phyloP scores from a whole-genome alignment of 176 grass and related monocot genomes.

The Lolium perenne region DNA sequence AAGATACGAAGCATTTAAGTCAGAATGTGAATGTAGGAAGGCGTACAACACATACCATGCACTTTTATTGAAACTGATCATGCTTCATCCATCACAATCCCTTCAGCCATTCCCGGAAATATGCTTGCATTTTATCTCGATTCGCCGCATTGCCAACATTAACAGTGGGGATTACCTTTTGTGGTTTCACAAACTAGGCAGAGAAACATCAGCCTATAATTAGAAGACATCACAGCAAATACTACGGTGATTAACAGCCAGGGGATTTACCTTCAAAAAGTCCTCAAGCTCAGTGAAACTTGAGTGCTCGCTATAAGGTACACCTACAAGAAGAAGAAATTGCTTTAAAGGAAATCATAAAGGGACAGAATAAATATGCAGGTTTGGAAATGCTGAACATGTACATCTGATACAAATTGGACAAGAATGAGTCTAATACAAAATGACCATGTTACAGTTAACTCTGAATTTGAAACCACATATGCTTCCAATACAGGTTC shows the following conservation, averaged over 20 bases:
- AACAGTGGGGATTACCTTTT: conserved; percentile 66
- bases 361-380: neutral
- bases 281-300: conserved; percentile 74
- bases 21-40: conserved; percentile 19
- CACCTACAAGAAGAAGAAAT: conserved; percentile 57
- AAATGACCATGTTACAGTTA: neutral
- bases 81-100: conserved; percentile 33
- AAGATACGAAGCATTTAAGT: conserved; percentile 27
- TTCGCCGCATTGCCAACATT: conserved; percentile 54
- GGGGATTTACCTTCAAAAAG: conserved; percentile 71
- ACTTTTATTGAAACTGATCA: neutral
- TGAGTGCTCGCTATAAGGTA: conserved; percentile 85
- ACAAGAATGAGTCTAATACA: neutral
- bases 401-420: neutral
- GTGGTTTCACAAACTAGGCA: conserved; percentile 58
- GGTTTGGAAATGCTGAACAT: conserved; percentile 17
- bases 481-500: neutral
- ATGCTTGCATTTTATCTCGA: conserved; percentile 67
- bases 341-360: conserved; percentile 34
- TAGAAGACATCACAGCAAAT: conserved; percentile 30
- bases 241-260: conserved; percentile 4
- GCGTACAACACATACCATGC: conserved; percentile 5
- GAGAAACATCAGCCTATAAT: conserved; percentile 23
- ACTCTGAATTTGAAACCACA: conserved; percentile 10
- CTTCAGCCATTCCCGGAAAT: conserved; percentile 64